Evolutionary conservation across 805 yeast species (phyloP), one percentile per base, ranked within the genome.

Genomic region (Metschnikowia kunwiensis): DNA sequence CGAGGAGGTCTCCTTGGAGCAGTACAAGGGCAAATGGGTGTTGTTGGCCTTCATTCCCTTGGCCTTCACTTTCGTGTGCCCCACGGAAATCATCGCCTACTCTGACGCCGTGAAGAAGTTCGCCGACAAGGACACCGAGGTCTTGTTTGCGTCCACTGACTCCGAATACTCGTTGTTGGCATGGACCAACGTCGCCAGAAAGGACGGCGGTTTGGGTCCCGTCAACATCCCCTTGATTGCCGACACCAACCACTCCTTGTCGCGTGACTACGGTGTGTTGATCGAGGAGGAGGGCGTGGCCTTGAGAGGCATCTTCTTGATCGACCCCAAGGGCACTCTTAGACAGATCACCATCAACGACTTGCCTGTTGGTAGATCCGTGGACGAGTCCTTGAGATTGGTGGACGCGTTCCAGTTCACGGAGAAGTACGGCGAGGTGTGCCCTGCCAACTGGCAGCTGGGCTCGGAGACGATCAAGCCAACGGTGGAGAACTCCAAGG

Each of bases 391-490:
- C 52, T 77, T 87, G 63, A 89, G 99, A 82, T 80, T 93, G 63
- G 78, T 93, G 49, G 97, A 93, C 67, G 99, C 97, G 55, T 93
- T 93, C 96, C 96, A 91, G 77, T 93, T 95, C 89, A 86, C 96
- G 58, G 97, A 89, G 70, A 85, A 86, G 77, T 76, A 93, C 81
- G 98, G 98, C 74, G 96, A 94, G 75, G 98, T 91, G 53, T 89
- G 97, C 76, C 98, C 98, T 60, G 97, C 97, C 65, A 93, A 91
- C 94, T 91, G 98, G 98, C 65, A 61, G 50, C 67, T 66, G 49
- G 98, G 98, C 74, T 66, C 86, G 46, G 95, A 86, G 63, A 85
- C 95, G 68, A 87, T 88, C 73, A 82, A 82, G 68, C 52, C 54
- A 8, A 50, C 47, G 21, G 51, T 46, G 18, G 44, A 45, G 25